A percentile compares a stretch with the other conserved stretches of the same genome.
phyloP scores from a whole-genome alignment of 2,329 filamentous ascomycete genomes.

The Fusarium sp. region DNA sequence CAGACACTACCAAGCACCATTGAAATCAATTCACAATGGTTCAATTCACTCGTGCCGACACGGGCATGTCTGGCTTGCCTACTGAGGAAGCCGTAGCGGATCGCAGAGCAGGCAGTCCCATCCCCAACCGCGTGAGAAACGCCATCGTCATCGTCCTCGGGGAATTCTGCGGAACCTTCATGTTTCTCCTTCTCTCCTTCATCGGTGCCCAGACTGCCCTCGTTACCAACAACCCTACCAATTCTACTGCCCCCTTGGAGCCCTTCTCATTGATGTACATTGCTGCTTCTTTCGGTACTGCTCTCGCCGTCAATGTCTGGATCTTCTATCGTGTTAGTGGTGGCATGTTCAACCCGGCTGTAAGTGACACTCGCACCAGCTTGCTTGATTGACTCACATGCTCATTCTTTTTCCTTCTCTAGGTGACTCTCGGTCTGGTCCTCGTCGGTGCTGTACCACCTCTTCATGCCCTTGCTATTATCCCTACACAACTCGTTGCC shows the following conservation, averaged over 20 bases:
- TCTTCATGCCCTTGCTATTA: constrained; percentile 59
- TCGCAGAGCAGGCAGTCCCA: neutral
- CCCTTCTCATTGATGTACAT: constrained; percentile 57
- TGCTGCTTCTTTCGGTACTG: constrained; percentile 58
- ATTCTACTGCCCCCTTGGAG: constrained; percentile 41
- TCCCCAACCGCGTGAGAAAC: constrained; percentile 40
- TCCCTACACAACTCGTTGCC: constrained; percentile 65
- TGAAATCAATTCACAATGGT: constrained; percentile 13
- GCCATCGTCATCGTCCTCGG: constrained; percentile 54
- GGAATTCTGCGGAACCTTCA: constrained; percentile 62
- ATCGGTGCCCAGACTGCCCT: constrained; percentile 51
- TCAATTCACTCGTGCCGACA: constrained; percentile 6
- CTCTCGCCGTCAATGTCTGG: constrained; percentile 63
- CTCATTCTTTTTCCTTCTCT: neutral
- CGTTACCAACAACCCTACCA: constrained; percentile 40
- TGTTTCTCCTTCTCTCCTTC: constrained; percentile 58
- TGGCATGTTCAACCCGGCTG: constrained; percentile 61
- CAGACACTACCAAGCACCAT: neutral
- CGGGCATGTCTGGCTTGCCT: constrained; percentile 18
- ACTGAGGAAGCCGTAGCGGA: constrained; percentile 17
- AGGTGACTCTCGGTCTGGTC: constrained; percentile 67
- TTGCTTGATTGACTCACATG: neutral
- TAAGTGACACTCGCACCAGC: constrained; percentile 42
- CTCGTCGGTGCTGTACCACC: constrained; percentile 65
- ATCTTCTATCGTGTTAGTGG: constrained; percentile 64